Evolutionary conservation across 805 yeast genomes (phyloP).

Genomic region (Myxozyma neglecta): DNA sequence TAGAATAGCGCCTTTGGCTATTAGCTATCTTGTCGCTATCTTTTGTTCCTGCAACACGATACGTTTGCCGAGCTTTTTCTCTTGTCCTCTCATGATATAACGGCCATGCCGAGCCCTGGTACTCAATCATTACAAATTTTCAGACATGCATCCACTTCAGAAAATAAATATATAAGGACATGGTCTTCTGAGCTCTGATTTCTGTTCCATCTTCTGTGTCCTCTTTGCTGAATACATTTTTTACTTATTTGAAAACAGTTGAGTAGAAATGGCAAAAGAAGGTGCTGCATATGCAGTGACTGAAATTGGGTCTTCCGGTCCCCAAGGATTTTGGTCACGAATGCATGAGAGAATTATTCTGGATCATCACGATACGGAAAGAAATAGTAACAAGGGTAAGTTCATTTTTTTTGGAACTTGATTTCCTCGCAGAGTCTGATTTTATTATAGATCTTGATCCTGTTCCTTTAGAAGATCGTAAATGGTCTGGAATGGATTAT

Average conservation of each 20-base stretch:
- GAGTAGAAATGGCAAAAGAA: background rate
- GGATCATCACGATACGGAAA: background rate
- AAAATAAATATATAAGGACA: background rate
- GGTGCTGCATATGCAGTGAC: background rate
- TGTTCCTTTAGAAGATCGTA: slow-evolving; percentile 40
- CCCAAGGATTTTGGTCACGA: slow-evolving; percentile 12
- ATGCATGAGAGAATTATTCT: slow-evolving; percentile 11
- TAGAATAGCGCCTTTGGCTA: background rate
- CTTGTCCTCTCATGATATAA: background rate
- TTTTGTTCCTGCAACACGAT: background rate
- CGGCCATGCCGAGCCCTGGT: background rate
- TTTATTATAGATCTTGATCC: slow-evolving; percentile 28
- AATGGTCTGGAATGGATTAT: slow-evolving; percentile 44
- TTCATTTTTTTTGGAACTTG: background rate
- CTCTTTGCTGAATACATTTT: background rate
- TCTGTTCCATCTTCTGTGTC: background rate
- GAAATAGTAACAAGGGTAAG: slow-evolving; percentile 13
- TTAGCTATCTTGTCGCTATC: background rate
- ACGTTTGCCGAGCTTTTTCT: background rate
- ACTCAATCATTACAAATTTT: no score
- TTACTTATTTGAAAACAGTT: background rate
- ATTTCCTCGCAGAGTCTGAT: background rate
- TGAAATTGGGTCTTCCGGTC: background rate
- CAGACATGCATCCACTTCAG: no score
- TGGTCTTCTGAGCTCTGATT: background rate